phyloP scores from a whole-genome alignment of 169 alveolate genomes.

The Perkinsus marinus region DNA sequence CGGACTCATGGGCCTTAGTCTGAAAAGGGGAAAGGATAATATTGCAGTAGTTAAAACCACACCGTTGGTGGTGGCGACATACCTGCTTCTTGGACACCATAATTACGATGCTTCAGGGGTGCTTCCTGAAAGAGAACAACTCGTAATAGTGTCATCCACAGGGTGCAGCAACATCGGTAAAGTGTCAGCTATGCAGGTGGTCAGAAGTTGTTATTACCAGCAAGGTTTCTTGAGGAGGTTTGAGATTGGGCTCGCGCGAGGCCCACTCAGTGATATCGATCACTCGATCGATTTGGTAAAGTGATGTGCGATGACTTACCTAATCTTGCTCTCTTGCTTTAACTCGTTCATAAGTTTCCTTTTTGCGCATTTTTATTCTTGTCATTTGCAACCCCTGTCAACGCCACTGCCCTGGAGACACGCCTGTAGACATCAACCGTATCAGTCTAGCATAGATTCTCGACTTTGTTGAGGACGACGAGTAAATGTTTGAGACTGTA shows the following conservation, averaged over 20 bases:
- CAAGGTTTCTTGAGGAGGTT: background rate
- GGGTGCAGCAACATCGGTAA: background rate
- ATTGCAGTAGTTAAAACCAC: background rate
- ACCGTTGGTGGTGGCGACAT: background rate
- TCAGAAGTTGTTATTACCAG: background rate
- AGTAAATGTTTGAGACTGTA: no score
- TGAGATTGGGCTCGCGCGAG: background rate
- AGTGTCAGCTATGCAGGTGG: no score
- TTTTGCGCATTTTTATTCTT: background rate
- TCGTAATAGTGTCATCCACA: background rate
- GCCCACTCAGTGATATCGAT: background rate
- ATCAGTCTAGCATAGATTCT: no score
- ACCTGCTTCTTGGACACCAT: background rate
- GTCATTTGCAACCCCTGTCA: background rate
- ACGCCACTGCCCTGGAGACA: background rate
- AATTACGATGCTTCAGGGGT: background rate
- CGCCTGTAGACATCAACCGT: background rate
- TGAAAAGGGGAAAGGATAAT: background rate
- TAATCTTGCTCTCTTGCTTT: background rate
- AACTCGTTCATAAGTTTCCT: background rate
- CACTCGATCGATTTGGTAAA: background rate
- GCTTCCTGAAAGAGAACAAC: background rate
- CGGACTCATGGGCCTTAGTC: conserved; percentile 75
- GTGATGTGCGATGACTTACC: background rate
- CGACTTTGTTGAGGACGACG: no score